Evolutionary conservation across 768 basidiomycete species (phyloP), one percentile per base, ranked within the genome.

Genomic region (Xanthoconium purpureum): DNA sequence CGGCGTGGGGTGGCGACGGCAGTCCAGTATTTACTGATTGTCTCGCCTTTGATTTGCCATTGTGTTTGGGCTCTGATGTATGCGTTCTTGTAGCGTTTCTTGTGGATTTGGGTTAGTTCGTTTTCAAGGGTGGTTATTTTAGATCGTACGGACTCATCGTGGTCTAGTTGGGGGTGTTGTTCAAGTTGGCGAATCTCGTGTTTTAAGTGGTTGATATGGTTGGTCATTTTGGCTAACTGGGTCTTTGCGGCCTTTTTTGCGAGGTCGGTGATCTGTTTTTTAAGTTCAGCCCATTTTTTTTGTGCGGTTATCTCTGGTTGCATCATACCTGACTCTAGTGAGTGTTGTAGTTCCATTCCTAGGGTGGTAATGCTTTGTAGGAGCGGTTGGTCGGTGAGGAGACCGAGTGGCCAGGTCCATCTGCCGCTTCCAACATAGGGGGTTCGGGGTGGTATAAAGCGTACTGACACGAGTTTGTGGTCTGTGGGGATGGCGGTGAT

Each of bases 21-120:
- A 0, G 59, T 40, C 67, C 68, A 70, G 55, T 62, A 67, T 28
- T 63, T 66, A 1, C 43, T 61, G 0, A 66, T 48, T 1, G 14
- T n/a, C 13, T 62, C 45, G 0, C 52, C 39, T 20, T 59, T 52
- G 1, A 15, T 13, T 0, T 55, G 49, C 54, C 47, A 56, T 39
- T 47, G 12, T 1, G 45, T 6, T 5, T 30, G 52, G 2, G 52
- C 37, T 5, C 10, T 46, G 3, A 20, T 14, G 1, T 32, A 17
- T 1, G 6, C 18, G 3, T 53, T 53, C 15, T 17, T n/a, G 18
- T 32, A 15, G 1, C 12, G 14, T 13, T 53, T 49, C 1, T 17
- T 18, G 2, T 42, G 18, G 4, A 42, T 6, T 3, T 20, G 18
- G 10, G 3, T 24, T 9, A 42, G 18, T 15, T 24, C 20, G 18